Base-by-base conservation (phyloP, 371 early-diverging fungal genomes). In the Mucor velutinosus region DNA sequence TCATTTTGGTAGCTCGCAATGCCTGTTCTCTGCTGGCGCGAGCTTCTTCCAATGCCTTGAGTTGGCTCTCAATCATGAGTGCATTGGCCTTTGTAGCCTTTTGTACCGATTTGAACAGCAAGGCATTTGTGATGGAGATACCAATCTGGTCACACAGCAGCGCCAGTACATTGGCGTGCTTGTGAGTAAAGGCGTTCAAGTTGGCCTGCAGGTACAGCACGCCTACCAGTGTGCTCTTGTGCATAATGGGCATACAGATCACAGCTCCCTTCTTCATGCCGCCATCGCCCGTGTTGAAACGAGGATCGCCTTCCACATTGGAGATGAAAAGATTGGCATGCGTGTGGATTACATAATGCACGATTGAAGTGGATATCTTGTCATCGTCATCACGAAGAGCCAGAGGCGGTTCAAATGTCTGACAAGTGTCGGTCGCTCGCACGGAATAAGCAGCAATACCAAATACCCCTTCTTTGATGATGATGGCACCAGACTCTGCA, bases 61-160 rank as follows among this genome's bases (percentile, higher is more conserved):
- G 56, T 27, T 82, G 82, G 4, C 71, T 77, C 60, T 70, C 72
- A 37, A 81, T 76, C 81, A 81, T 81, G 8, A 71, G 65, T 4
- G 77, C 70, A 59, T 81, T 81, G 14, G 76, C 74, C 55, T 66
- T 60, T 0, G 81, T 79, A 0, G 79, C 81, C 35, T 75, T 73
- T 64, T 81, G 81, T 11, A 81, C 71, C 2, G 81, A 81, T 35
- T 81, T 81, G 69, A 86, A 87, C 29, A 87, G 45, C 15, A 87
- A 45, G 0, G 87, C 87, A 60, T 87, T 87, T 27, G 87, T 87
- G 58, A 87, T 81, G 2, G 87, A 87, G 58, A 86, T 87, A 30
- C 86, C 87, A n/a, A 87, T 76, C 58, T 86, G 86, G 57, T 87
- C 85, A n/a, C 86, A 86, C 15, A 87, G 49, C 17, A 87, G 67